These are phyloP conservation scores for Cyclocybe cylindracea DNA, from an alignment of 768 basidiomycete species.

Conservation along the genomic window DNA sequence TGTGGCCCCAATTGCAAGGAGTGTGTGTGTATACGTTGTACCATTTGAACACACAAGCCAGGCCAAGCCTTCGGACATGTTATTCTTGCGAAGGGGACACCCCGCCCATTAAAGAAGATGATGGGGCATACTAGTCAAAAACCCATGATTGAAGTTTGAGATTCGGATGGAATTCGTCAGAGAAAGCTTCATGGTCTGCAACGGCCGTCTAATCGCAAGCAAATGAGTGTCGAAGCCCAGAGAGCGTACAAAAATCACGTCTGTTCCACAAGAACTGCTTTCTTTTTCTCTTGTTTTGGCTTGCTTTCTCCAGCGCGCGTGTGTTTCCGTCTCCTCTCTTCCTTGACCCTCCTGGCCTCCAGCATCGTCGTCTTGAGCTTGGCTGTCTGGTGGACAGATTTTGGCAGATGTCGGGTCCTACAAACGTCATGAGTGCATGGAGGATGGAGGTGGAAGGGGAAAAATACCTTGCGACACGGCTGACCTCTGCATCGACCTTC, in stretches of 20 bases:
- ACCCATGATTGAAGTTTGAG: no score
- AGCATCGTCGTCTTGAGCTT: conserved; percentile 93
- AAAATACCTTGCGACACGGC: conserved; percentile 74
- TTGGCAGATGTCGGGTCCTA: conserved; percentile 84
- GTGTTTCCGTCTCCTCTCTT: conserved; percentile 90
- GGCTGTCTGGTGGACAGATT: conserved; percentile 85
- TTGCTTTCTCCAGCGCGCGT: conserved; percentile 83
- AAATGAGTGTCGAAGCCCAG: not conserved
- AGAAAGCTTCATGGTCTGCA: no score
- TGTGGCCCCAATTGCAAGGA: no score
- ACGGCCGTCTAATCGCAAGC: no score
- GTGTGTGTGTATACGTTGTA: no score
- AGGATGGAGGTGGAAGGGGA: not conserved
- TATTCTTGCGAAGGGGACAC: no score
- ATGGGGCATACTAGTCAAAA: no score
- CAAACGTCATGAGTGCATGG: conserved; percentile 1
- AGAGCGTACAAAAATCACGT: conserved; percentile 31
- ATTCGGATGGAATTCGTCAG: no score
- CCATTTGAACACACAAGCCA: no score
- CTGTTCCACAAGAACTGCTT: conserved; percentile 82
- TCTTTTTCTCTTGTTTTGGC: conserved; percentile 91
- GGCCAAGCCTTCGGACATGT: no score
- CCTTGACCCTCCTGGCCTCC: conserved; percentile 86
- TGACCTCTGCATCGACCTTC: conserved; percentile 82
- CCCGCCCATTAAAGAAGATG: no score